Percentiles rank a stretch among this genome's conserved stretches.
These are phyloP conservation scores for Anisodus tanguticus DNA, from an alignment of 257 asterid genomes.

Conservation along the genomic window DNA sequence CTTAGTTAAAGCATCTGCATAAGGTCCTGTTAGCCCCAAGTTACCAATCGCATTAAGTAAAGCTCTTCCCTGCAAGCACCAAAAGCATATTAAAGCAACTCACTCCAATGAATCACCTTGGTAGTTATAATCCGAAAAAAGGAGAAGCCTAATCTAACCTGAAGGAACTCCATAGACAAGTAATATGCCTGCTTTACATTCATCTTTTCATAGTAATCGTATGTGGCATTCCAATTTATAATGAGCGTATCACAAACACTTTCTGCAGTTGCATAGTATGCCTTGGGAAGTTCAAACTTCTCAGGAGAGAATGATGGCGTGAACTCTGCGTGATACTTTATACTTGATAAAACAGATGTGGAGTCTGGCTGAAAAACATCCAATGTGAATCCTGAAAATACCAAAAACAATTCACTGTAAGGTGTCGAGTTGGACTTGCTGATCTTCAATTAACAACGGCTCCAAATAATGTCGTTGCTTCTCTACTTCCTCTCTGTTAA, in stretches of 20 bases:
- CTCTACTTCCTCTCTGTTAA: not conserved
- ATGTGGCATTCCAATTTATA: constrained; percentile 69
- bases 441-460: not conserved
- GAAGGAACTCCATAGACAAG: constrained; percentile 84
- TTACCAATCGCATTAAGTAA: constrained; percentile 79
- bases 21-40: constrained; percentile 76
- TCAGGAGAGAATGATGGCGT: constrained; percentile 72
- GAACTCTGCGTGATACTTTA: constrained; percentile 73
- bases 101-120: not conserved
- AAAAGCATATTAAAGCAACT: not conserved
- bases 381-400: not conserved
- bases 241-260: constrained; percentile 77
- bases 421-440: not conserved
- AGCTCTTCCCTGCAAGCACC: constrained; percentile 67
- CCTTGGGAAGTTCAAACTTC: constrained; percentile 67
- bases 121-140: not conserved
- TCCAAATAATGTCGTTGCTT: not conserved
- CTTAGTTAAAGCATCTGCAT: constrained; percentile 68
- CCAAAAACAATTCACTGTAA: not conserved
- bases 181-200: constrained; percentile 83
- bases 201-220: constrained; percentile 60
- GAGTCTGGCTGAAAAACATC: constrained; percentile 49
- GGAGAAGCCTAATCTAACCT: constrained; percentile 46
- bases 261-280: constrained; percentile 77
- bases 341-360: constrained; percentile 67